Percentiles rank a stretch among this genome's conserved stretches.
Conservation (phyloP, 768 basidiomycete genomes). For the Lentinula guzmanii region DNA sequence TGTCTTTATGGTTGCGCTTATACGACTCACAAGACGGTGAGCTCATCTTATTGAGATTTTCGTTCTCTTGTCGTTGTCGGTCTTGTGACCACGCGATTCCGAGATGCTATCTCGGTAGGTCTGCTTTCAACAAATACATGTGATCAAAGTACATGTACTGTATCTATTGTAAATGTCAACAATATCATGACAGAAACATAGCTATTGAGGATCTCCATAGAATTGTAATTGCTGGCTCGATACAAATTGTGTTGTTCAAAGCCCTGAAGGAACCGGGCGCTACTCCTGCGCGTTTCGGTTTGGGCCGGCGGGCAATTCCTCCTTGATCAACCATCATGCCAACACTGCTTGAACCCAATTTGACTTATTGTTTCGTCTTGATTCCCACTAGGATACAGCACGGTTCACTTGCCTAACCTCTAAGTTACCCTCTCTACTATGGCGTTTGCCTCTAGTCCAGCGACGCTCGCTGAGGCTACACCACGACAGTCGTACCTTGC, state of each 20-base stretch:
- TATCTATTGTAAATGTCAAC: too few relatives aligned
- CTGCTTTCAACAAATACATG: too few relatives aligned
- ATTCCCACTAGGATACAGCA: neutral
- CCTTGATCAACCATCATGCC: slow-evolving; percentile 3
- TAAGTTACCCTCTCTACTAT: neutral
- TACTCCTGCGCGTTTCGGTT: neutral
- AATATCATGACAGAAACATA: too few relatives aligned
- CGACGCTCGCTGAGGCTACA: neutral
- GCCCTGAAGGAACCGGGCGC: too few relatives aligned
- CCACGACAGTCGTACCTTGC: neutral
- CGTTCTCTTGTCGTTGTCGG: neutral
- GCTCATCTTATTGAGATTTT: slow-evolving; percentile 11
- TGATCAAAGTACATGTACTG: too few relatives aligned
- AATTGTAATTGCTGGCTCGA: too few relatives aligned
- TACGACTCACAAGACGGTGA: slow-evolving; percentile 44
- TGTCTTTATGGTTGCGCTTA: slow-evolving; percentile 64
- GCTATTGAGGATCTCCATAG: too few relatives aligned
- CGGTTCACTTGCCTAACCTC: too few relatives aligned
- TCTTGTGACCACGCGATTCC: neutral
- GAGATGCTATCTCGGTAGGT: too few relatives aligned
- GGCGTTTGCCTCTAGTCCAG: neutral
- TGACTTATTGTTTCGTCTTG: neutral
- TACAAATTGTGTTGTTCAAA: too few relatives aligned
- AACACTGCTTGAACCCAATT: neutral
- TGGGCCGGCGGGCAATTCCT: neutral